Percentiles rank a stretch among this genome's conserved stretches.
Conservation (phyloP, 1,139 yeast genomes). For the Entelexis paramagnoliae region DNA sequence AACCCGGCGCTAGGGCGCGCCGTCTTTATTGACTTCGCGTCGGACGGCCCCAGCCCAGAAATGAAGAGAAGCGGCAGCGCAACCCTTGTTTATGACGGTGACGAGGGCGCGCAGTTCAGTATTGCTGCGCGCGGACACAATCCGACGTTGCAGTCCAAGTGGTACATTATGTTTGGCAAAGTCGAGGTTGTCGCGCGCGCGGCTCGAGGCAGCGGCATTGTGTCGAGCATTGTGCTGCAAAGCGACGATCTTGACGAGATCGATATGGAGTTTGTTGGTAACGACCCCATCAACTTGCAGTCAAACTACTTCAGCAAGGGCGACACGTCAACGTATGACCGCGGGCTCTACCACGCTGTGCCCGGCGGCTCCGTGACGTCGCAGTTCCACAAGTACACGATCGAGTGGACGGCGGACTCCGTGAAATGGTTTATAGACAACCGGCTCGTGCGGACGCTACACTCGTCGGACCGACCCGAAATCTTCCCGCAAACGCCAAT, state of each 20-base stretch:
- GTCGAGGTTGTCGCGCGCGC: slow-evolving; percentile 63
- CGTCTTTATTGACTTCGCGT: slow-evolving; percentile 20
- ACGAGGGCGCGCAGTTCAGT: slow-evolving; percentile 53
- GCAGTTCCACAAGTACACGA: slow-evolving; percentile 60
- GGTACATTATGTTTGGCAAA: slow-evolving; percentile 78
- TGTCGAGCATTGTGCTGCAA: slow-evolving; percentile 71
- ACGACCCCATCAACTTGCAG: slow-evolving; percentile 61
- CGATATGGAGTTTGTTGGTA: slow-evolving; percentile 77
- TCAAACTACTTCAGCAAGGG: slow-evolving; percentile 79
- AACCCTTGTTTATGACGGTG: slow-evolving; percentile 28
- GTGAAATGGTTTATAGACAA: slow-evolving; percentile 59
- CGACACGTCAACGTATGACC: slow-evolving; percentile 29
- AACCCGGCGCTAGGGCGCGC: slow-evolving; percentile 22
- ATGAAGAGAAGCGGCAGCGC: slow-evolving; percentile 15
- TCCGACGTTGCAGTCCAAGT: slow-evolving; percentile 43
- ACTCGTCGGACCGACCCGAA: slow-evolving; percentile 29
- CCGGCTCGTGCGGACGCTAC: slow-evolving; percentile 44
- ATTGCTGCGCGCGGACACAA: slow-evolving; percentile 35
- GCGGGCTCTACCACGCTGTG: slow-evolving; percentile 50
- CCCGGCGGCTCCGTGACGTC: slow-evolving; percentile 34
- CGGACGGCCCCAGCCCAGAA: slow-evolving; percentile 20
- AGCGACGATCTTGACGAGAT: slow-evolving; percentile 82
- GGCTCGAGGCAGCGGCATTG: slow-evolving; percentile 64
- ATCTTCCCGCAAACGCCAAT: slow-evolving; percentile 77
- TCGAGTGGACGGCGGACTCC: slow-evolving; percentile 65